Conservation (phyloP, 176 grass and related monocot species). For the Aegilops speltoides region DNA sequence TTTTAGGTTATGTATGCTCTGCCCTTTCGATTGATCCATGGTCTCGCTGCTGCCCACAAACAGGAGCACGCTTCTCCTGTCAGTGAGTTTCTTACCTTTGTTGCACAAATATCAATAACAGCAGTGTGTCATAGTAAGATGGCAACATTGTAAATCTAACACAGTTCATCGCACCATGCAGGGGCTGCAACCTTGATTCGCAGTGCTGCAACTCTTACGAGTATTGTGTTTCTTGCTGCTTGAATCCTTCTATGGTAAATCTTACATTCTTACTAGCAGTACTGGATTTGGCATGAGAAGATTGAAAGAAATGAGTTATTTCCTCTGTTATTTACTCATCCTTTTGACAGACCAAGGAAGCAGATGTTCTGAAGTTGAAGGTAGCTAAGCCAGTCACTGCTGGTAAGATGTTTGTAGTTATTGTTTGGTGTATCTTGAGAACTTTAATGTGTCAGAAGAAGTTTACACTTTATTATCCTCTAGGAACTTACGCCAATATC, state of each 20-base stretch:
- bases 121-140: background rate
- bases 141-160: constrained; percentile 13
- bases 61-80: constrained; percentile 72
- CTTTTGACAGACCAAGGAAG: constrained; percentile 57
- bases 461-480: constrained; percentile 27
- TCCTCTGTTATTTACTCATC: background rate
- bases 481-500: constrained; percentile 64
- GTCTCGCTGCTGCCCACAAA: constrained; percentile 71
- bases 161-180: constrained; percentile 34
- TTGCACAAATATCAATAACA: constrained; percentile 1
- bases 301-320: background rate
- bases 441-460: constrained; percentile 11
- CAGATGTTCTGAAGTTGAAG: constrained; percentile 65
- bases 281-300: background rate
- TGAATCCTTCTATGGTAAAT: constrained; percentile 75
- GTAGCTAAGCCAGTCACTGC: constrained; percentile 83
- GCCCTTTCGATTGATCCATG: constrained; percentile 67
- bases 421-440: background rate
- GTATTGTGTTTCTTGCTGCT: constrained; percentile 97
- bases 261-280: constrained; percentile 7
- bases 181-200: constrained; percentile 72
- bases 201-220: constrained; percentile 93
- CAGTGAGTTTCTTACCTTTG: constrained; percentile 63
- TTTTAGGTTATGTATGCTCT: constrained; percentile 80
- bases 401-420: constrained; percentile 46